Percentiles rank a stretch among this genome's conserved stretches.
Evolutionary conservation across 1,284 basidiomycete genomes (phyloP).

Genomic region (Boletus semigastroideus): DNA sequence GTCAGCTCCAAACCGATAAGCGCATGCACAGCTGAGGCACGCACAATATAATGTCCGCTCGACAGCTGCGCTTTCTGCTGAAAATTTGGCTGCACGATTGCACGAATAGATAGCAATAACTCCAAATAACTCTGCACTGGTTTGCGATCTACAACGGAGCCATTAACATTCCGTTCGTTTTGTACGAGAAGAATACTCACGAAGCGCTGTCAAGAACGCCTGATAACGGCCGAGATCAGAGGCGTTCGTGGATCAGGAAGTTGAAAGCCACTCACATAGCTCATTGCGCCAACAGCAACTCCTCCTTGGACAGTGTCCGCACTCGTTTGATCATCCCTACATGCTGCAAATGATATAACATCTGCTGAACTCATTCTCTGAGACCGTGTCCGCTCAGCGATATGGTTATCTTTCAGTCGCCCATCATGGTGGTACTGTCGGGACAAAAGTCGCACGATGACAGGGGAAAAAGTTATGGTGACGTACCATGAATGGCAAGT

Average conservation of each 20-base stretch:
- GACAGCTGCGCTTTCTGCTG: constrained; percentile 81
- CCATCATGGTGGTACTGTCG: constrained; percentile 62
- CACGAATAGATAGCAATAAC: constrained; percentile 66
- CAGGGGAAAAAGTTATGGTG: background rate
- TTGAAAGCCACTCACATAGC: constrained; percentile 43
- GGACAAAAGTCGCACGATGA: background rate
- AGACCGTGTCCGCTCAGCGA: constrained; percentile 37
- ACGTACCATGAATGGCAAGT: constrained; percentile 61
- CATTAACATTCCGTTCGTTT: background rate
- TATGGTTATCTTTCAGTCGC: constrained; percentile 49
- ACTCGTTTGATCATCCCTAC: constrained; percentile 77
- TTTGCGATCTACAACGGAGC: constrained; percentile 43
- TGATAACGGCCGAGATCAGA: constrained; percentile 25
- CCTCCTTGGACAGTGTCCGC: constrained; percentile 53
- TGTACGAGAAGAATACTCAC: constrained; percentile 32
- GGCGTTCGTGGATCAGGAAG: background rate
- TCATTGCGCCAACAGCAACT: constrained; percentile 71
- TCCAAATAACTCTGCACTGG: constrained; percentile 76
- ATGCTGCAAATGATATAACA: constrained; percentile 70
- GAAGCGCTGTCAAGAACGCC: constrained; percentile 70
- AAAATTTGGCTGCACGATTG: constrained; percentile 61
- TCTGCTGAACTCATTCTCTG: constrained; percentile 45
- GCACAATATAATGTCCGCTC: constrained; percentile 69
- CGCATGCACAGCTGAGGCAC: constrained; percentile 19
- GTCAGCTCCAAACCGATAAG: constrained; percentile 8